Conservation (phyloP, 2,329 filamentous ascomycete genomes). For the Claviceps africana region DNA sequence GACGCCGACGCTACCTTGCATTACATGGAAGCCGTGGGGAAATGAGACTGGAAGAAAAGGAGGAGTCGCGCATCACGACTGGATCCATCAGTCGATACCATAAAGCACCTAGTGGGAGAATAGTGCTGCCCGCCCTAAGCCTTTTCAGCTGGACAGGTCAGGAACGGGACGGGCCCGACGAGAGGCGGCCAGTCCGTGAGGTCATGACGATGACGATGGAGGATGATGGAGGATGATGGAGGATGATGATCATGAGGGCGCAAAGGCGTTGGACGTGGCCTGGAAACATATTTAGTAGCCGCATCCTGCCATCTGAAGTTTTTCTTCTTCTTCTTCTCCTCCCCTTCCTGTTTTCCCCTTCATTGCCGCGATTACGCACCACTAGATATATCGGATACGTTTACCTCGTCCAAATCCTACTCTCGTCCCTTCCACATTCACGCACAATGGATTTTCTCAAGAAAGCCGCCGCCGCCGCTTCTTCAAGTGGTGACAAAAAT, state of each 20-base stretch:
- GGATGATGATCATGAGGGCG: neutral
- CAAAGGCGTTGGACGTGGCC: neutral
- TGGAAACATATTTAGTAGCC: neutral
- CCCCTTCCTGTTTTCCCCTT: neutral
- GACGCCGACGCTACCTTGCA: neutral
- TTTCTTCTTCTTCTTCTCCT: neutral
- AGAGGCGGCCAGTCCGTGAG: neutral
- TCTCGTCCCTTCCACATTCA: neutral
- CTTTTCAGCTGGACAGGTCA: neutral
- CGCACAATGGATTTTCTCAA: conserved; percentile 24
- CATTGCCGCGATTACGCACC: neutral
- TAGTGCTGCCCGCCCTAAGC: neutral
- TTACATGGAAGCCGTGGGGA: neutral
- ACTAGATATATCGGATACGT: neutral
- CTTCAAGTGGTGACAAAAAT: conserved; percentile 3
- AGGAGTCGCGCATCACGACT: neutral
- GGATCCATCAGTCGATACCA: neutral
- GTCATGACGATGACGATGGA: neutral
- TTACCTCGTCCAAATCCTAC: neutral
- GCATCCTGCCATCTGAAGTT: neutral
- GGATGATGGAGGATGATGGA: neutral
- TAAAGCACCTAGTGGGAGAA: neutral
- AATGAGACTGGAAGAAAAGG: neutral
- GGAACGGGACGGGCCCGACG: neutral
- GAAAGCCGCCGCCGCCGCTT: conserved; percentile 14